A percentile compares a stretch with the other conserved stretches of the same genome.
Evolutionary conservation across 176 grass and related monocot species (phyloP).

Genomic region (Sorghum bicolor): Sorghum_bicolor_NCBIv3 NC_012878.2:47103501-47104000

Average conservation of each 20-base stretch:
- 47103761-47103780: neutral
- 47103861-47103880: neutral
- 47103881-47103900: neutral
- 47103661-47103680: neutral
- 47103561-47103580: neutral
- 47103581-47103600: neutral
- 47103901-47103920: neutral
- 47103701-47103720: neutral
- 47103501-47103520: too few species aligned
- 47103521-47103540: neutral
- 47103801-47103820: conserved; percentile 4
- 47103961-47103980: neutral
- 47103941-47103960: neutral
- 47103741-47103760: neutral
- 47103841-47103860: neutral
- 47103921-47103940: neutral
- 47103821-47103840: neutral
- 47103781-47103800: neutral
- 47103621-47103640: neutral
- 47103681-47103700: neutral
- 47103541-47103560: neutral
- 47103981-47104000: neutral
- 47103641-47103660: neutral
- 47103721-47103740: neutral
- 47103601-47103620: too few species aligned